These are phyloP conservation scores for Geotrichum histeridarum DNA, from an alignment of 1,139 yeast species.

Conservation along the genomic window DNA sequence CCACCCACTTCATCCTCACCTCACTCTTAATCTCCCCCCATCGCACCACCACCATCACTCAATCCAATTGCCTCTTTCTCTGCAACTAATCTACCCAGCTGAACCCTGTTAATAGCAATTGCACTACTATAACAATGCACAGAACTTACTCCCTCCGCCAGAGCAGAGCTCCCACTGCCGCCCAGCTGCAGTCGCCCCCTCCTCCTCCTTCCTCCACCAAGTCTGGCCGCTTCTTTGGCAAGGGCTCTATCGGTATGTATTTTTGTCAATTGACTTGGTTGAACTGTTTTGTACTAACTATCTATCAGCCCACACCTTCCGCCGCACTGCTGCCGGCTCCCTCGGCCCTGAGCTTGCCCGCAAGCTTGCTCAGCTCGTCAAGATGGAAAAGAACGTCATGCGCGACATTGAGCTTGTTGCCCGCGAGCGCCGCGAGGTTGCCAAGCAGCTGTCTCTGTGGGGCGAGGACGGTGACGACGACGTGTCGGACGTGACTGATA, in stretches of 20 bases:
- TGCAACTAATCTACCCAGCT: background rate
- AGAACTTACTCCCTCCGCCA: slow-evolving; percentile 97
- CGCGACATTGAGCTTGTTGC: slow-evolving; percentile 90
- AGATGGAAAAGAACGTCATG: slow-evolving; percentile 95
- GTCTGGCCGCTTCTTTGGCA: slow-evolving; percentile 82
- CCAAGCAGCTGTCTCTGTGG: slow-evolving; percentile 93
- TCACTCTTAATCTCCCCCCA: background rate
- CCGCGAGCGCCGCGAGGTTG: slow-evolving; percentile 93
- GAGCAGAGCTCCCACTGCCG: slow-evolving; percentile 92
- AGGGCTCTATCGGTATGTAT: slow-evolving; percentile 62
- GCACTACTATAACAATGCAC: slow-evolving; percentile 56
- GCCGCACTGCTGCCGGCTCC: slow-evolving; percentile 86
- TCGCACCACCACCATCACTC: background rate
- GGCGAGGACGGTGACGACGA: slow-evolving; percentile 98
- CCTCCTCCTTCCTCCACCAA: slow-evolving; percentile 91
- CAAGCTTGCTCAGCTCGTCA: slow-evolving; percentile 82
- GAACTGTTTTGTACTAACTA: background rate
- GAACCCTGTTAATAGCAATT: slow-evolving; percentile 90
- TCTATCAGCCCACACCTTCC: slow-evolving; percentile 55
- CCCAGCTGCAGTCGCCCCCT: slow-evolving; percentile 90
- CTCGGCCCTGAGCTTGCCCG: slow-evolving; percentile 93
- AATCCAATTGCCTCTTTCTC: background rate
- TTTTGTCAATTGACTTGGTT: background rate
- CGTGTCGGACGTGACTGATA: slow-evolving; percentile 94
- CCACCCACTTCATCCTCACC: background rate